Evolutionary conservation across 805 yeast genomes (phyloP).

Genomic region (Monosporozyma solicola): DNA sequence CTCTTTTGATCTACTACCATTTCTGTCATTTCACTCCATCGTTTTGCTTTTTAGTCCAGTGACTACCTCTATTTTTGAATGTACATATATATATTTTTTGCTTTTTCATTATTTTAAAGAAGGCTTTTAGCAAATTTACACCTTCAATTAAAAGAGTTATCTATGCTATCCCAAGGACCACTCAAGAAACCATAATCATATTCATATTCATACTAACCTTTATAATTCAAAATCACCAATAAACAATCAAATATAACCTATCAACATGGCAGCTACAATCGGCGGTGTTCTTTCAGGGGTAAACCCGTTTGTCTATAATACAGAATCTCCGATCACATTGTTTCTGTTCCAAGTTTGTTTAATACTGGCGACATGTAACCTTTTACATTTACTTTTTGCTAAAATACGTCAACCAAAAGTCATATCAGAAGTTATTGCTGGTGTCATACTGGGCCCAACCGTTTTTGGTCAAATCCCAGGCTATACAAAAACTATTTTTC

Average conservation of each 20-base stretch:
- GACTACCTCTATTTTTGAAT: no score
- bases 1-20: neutral
- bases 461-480: conserved; percentile 64
- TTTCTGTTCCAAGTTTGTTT: conserved; percentile 63
- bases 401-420: conserved; percentile 67
- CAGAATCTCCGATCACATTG: conserved; percentile 54
- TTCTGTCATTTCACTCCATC: no score
- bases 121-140: neutral
- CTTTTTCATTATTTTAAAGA: neutral
- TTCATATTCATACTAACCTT: neutral
- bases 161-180: neutral
- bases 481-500: conserved; percentile 58
- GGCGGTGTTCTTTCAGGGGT: conserved; percentile 68
- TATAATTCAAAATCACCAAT: neutral
- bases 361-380: conserved; percentile 50
- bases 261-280: conserved; percentile 19
- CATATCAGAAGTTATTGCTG: conserved; percentile 73
- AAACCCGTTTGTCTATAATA: conserved; percentile 54
- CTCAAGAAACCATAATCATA: neutral
- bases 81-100: no score
- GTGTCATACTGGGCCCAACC: conserved; percentile 67
- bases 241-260: neutral
- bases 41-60: no score
- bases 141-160: neutral
- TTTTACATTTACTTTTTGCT: conserved; percentile 52